Percentiles rank a stretch among this genome's conserved stretches.
phyloP scores from a whole-genome alignment of 345 rosid species.

The Salix koriyanagi region DNA sequence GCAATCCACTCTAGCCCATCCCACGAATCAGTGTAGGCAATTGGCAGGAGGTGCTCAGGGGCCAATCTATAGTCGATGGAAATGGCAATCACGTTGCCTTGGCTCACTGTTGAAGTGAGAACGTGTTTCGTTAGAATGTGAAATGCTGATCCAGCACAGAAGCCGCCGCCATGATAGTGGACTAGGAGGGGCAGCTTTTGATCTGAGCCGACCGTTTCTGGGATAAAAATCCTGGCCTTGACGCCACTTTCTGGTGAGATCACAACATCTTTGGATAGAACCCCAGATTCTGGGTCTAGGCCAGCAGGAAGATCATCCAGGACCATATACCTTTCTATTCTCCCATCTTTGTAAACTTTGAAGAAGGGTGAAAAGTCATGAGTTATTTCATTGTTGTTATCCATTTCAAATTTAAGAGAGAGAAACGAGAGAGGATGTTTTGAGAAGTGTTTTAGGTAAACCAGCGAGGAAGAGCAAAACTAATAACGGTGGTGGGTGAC shows the following conservation, averaged over 20 bases:
- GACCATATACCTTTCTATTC: background rate
- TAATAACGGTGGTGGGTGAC: too few relatives aligned
- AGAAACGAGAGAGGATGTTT: too few relatives aligned
- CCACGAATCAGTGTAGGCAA: conserved; percentile 17
- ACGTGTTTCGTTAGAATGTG: too few relatives aligned
- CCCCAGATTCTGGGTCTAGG: too few relatives aligned
- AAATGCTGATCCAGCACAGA: conserved; percentile 16
- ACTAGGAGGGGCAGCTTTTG: conserved; percentile 46
- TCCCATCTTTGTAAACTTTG: conserved; percentile 10
- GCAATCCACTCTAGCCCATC: conserved; percentile 19
- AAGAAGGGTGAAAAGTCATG: conserved; percentile 32
- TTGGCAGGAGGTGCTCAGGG: conserved; percentile 18
- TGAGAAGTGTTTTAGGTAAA: too few relatives aligned
- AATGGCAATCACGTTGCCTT: conserved; percentile 13
- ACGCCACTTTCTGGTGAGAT: too few relatives aligned
- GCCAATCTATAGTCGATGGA: conserved; percentile 20
- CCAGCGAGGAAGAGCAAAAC: too few relatives aligned
- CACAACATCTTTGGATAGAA: too few relatives aligned
- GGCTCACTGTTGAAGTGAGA: too few relatives aligned
- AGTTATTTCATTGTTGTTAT: conserved; percentile 23
- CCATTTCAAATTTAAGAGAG: background rate
- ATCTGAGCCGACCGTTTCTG: too few relatives aligned
- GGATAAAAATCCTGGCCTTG: too few relatives aligned
- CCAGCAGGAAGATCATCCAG: too few relatives aligned
- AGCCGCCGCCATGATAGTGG: conserved; percentile 29